Percentiles rank a stretch among this genome's conserved stretches.
Evolutionary conservation across 441 rosid genomes (phyloP).

Genomic region (Mallotus repandus): DNA sequence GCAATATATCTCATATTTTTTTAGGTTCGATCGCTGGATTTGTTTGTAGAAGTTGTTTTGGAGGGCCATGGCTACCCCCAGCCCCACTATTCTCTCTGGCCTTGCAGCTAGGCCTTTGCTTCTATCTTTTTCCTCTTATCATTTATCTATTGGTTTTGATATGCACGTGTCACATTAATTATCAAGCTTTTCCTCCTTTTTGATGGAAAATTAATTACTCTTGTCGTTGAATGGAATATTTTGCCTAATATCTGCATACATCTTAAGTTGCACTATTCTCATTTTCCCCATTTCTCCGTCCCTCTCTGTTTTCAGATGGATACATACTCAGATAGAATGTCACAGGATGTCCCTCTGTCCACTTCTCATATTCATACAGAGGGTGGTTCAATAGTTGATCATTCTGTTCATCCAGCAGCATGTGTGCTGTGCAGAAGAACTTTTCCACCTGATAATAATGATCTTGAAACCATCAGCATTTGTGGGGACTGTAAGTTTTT

Average conservation of each 20-base stretch:
- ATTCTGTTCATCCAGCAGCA: conserved; percentile 35
- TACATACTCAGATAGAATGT: conserved; percentile 28
- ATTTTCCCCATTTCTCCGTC: conserved; percentile 7
- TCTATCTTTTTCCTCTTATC: too few relatives aligned
- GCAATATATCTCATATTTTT: not conserved
- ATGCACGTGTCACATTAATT: too few relatives aligned
- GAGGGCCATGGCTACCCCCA: too few relatives aligned
- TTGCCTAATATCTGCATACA: not conserved
- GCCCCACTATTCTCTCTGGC: too few relatives aligned
- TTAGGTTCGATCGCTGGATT: not conserved
- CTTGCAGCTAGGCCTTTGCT: too few relatives aligned
- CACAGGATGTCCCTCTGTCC: conserved; percentile 16
- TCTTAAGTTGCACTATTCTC: conserved; percentile 10
- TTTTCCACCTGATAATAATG: conserved; percentile 45
- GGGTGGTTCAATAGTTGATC: conserved; percentile 28
- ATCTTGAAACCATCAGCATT: conserved; percentile 46
- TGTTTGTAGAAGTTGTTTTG: not conserved
- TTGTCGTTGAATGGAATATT: not conserved
- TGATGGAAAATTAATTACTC: too few relatives aligned
- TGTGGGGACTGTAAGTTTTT: conserved; percentile 87
- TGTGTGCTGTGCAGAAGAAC: conserved; percentile 65
- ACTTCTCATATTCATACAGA: conserved; percentile 22
- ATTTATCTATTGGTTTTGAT: too few relatives aligned
- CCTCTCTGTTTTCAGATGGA: conserved; percentile 46
- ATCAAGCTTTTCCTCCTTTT: too few relatives aligned